phyloP scores from a whole-genome alignment of 1,284 basidiomycete species.

The Marasmius fiardii region DNA sequence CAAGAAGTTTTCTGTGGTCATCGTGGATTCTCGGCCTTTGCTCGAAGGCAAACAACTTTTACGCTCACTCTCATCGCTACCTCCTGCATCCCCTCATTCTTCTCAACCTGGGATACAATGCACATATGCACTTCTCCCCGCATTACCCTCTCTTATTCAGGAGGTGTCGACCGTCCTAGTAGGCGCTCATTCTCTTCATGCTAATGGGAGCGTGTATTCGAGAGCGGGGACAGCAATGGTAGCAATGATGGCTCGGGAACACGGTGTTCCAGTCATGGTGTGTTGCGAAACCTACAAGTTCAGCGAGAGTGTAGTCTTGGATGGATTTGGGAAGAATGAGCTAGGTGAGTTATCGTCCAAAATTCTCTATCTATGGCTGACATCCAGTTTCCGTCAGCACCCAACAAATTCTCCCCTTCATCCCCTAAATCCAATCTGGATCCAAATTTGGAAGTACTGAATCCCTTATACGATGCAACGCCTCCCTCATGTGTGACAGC shows the following conservation, averaged over 20 bases:
- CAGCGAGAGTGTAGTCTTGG: slow-evolving; percentile 88
- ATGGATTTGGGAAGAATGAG: slow-evolving; percentile 96
- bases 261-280: slow-evolving; percentile 90
- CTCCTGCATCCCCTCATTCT: slow-evolving; percentile 25
- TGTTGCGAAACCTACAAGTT: slow-evolving; percentile 99
- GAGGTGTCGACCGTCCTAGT: slow-evolving; percentile 83
- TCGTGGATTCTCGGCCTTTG: slow-evolving; percentile 94
- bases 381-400: slow-evolving; percentile 29
- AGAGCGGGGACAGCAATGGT: slow-evolving; percentile 94
- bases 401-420: slow-evolving; percentile 34
- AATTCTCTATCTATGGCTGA: neutral
- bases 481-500: slow-evolving; percentile 88
- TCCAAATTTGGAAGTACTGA: slow-evolving; percentile 68
- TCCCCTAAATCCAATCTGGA: slow-evolving; percentile 22
- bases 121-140: slow-evolving; percentile 91
- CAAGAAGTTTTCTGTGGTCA: slow-evolving; percentile 84
- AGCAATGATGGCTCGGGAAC: slow-evolving; percentile 92
- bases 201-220: slow-evolving; percentile 93
- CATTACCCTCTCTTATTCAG: slow-evolving; percentile 80
- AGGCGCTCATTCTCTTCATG: slow-evolving; percentile 91
- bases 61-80: slow-evolving; percentile 63
- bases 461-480: slow-evolving; percentile 89
- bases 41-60: slow-evolving; percentile 89
- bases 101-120: slow-evolving; percentile 59
- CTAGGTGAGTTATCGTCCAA: slow-evolving; percentile 49